A percentile compares a stretch with the other conserved stretches of the same genome.
phyloP scores from a whole-genome alignment of 768 basidiomycete genomes.

The Phylloporus arenicola region DNA sequence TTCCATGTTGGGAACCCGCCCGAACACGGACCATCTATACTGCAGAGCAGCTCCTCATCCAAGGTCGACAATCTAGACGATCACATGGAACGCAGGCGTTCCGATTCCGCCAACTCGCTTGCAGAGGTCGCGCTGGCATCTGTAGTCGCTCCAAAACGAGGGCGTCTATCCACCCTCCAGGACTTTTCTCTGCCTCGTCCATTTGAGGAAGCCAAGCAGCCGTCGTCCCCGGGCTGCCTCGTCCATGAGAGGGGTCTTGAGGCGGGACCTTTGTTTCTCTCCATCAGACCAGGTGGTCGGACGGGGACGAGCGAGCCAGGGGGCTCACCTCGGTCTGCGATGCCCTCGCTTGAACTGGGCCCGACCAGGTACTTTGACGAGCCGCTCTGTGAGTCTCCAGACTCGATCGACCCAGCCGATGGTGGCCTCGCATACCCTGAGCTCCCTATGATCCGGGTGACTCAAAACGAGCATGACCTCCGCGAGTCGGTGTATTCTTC shows the following conservation, averaged over 20 bases:
- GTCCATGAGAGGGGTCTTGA: constrained; percentile 20
- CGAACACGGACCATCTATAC: constrained; percentile 1
- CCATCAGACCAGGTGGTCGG: neutral
- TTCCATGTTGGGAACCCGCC: neutral
- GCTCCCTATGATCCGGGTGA: neutral
- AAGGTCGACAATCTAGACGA: neutral
- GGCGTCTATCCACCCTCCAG: constrained; percentile 13
- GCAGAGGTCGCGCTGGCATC: constrained; percentile 19
- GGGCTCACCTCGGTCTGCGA: neutral
- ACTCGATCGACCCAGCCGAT: constrained; percentile 6
- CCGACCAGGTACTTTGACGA: constrained; percentile 3
- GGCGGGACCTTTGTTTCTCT: constrained; percentile 4
- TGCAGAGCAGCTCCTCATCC: neutral
- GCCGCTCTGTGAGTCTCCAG: constrained; percentile 22
- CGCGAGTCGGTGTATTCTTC: neutral
- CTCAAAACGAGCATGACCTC: neutral
- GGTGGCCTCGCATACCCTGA: neutral
- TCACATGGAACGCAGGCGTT: constrained; percentile 2
- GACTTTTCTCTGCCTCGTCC: constrained; percentile 18
- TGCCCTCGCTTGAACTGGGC: constrained; percentile 1
- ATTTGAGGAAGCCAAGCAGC: constrained; percentile 10
- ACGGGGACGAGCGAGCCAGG: neutral
- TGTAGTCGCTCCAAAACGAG: neutral
- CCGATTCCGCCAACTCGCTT: constrained; percentile 11
- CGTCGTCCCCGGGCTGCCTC: neutral